These are phyloP conservation scores for Scleroderma bovista DNA, from an alignment of 768 basidiomycete genomes.

Conservation along the genomic window DNA sequence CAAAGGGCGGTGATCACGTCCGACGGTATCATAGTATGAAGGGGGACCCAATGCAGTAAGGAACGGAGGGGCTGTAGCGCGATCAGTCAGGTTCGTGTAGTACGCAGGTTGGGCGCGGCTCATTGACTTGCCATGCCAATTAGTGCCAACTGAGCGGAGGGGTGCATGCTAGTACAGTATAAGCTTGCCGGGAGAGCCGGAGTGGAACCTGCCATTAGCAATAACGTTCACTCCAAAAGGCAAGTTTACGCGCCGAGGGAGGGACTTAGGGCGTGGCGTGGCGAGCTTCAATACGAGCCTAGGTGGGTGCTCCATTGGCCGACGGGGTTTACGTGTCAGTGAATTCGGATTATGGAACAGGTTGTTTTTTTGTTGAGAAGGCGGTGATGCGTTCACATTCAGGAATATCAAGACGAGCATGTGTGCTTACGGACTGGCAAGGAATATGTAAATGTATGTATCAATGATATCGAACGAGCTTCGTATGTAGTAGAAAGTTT, in stretches of 20 bases:
- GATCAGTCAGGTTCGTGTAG: background rate
- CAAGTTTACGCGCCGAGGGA: conserved; percentile 1
- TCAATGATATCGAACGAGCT: background rate
- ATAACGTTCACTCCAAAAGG: background rate
- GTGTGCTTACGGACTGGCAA: background rate
- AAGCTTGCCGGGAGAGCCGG: background rate
- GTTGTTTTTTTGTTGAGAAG: background rate
- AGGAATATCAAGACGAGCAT: background rate
- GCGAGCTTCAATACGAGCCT: too few species aligned
- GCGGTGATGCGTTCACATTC: background rate
- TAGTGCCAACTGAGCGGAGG: background rate
- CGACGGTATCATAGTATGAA: background rate
- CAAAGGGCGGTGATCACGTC: background rate
- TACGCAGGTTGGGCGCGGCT: background rate
- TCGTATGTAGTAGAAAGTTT: background rate
- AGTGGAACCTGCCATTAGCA: background rate
- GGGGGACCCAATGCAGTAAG: background rate
- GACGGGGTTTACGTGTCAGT: background rate
- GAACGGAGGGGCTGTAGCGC: background rate
- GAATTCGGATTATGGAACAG: background rate
- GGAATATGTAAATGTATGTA: background rate
- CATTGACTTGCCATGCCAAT: background rate
- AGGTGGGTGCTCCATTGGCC: too few species aligned
- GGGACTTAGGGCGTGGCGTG: background rate
- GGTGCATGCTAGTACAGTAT: background rate